A percentile compares a stretch with the other conserved stretches of the same genome.
Conservation (phyloP, 1,284 basidiomycete genomes). For the Chiua sp. region DNA sequence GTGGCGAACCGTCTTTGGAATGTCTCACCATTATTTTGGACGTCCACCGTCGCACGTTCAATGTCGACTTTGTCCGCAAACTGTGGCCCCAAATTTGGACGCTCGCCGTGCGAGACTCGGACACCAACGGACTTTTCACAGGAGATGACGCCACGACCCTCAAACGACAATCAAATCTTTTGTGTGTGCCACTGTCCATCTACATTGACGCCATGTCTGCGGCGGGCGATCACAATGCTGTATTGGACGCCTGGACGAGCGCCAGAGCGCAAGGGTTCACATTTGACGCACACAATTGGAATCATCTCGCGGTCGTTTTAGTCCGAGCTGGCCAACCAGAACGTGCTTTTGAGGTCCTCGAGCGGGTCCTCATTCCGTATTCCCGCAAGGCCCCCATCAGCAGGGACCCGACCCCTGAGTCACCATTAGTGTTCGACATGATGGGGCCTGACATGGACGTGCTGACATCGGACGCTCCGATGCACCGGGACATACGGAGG, state of each 20-base stretch:
- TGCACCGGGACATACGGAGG: slow-evolving; percentile 36
- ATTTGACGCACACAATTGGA: slow-evolving; percentile 95
- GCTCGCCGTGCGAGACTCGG: slow-evolving; percentile 50
- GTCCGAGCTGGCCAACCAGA: slow-evolving; percentile 81
- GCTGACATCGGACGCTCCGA: slow-evolving; percentile 37
- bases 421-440: slow-evolving; percentile 52
- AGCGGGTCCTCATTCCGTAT: slow-evolving; percentile 78
- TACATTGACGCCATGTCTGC: slow-evolving; percentile 80
- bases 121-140: slow-evolving; percentile 41
- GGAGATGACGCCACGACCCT: slow-evolving; percentile 18
- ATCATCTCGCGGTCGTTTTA: slow-evolving; percentile 80
- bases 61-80: slow-evolving; percentile 61
- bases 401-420: slow-evolving; percentile 45
- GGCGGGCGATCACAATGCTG: slow-evolving; percentile 64
- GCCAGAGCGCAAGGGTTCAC: slow-evolving; percentile 74
- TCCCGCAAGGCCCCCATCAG: slow-evolving; percentile 41
- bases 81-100: slow-evolving; percentile 78
- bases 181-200: slow-evolving; percentile 86
- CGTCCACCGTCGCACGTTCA: slow-evolving; percentile 68
- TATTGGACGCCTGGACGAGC: slow-evolving; percentile 73
- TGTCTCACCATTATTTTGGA: slow-evolving; percentile 76
- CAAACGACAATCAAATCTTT: slow-evolving; percentile 55
- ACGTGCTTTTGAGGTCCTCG: slow-evolving; percentile 85
- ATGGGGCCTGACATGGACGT: slow-evolving; percentile 23
- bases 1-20: slow-evolving; percentile 62